Evolutionary conservation across 192 early-diverging fungal genomes (phyloP), one percentile per base, ranked within the genome.

Genomic region (Helicostylum pulchrum): DNA sequence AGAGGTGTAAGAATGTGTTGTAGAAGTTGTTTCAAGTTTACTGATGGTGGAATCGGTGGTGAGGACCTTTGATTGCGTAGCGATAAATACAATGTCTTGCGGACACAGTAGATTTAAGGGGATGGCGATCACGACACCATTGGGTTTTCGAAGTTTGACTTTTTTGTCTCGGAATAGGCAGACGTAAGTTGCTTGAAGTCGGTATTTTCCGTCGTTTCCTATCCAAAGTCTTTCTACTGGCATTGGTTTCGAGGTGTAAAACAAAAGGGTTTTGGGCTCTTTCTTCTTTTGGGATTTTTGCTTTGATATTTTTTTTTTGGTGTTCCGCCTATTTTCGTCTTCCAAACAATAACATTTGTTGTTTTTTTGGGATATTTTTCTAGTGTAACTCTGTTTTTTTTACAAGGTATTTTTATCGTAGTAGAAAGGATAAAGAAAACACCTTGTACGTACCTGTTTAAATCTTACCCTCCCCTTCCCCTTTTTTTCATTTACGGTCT

Each of bases 201-300:
- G 53, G 32, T 34, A 55, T 34, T 55, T 55, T 30, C 53, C 53
- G 32, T 55, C 31, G 12, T 34, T 8, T 30, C 53, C 53, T 55
- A n/a, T 3, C 53, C 53, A 55, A 11, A 55, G 53, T 14, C 53
- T 30, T 9, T 34, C 53, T 34, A 14, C 53, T 32, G 11, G 5
- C 15, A 34, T 11, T 20, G 17, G 4, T 59, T n/a, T n/a, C n/a
- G n/a, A n/a, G n/a, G n/a, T 14, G 9, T 23, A 21, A 44, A 61
- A 61, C 3, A 36, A 39, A 39, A 39, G 36, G 9, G 36, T 39
- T 39, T 9, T 39, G 26, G 26, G 5, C 36, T 39, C 9, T 39
- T 39, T 39, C 36, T 39, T 39, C 5, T 6, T 39, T 39, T 39
- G 36, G 36, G 9, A 39, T 39, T 3, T 5, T 9, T 39, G 36